phyloP scores from a whole-genome alignment of 441 rosid genomes.

The Corymbia citriodora region DNA sequence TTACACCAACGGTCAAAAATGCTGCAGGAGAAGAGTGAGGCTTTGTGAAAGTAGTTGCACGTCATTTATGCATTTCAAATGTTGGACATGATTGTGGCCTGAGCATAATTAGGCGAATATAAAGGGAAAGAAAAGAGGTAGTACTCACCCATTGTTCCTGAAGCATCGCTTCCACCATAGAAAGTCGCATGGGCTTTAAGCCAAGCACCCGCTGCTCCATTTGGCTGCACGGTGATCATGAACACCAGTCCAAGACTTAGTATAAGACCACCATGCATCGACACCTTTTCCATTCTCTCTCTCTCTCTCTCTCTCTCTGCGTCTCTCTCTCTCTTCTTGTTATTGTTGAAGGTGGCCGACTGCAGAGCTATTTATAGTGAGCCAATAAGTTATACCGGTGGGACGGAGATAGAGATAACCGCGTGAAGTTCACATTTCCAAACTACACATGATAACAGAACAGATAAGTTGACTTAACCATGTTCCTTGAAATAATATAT shows the following conservation, averaged over 20 bases:
- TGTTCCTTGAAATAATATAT: neutral
- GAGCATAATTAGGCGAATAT: neutral
- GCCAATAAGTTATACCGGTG: neutral
- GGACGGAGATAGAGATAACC: neutral
- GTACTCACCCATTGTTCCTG: conserved; percentile 66
- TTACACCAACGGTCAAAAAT: neutral
- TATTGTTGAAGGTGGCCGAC: conserved; percentile 1
- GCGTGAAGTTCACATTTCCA: neutral
- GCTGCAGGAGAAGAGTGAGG: neutral
- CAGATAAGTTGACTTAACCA: conserved; percentile 6
- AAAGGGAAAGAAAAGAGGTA: neutral
- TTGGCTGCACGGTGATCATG: neutral
- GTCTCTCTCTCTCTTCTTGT: neutral
- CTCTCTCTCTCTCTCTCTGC: neutral
- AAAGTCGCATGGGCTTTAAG: conserved; percentile 64
- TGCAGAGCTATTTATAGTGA: conserved; percentile 21
- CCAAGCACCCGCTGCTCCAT: conserved; percentile 45
- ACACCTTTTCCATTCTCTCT: conserved; percentile 23
- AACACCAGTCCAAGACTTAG: conserved; percentile 14
- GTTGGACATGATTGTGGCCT: neutral
- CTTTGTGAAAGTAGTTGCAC: neutral
- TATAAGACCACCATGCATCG: conserved; percentile 1
- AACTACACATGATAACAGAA: neutral
- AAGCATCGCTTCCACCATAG: conserved; percentile 69
- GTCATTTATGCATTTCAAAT: neutral